Conservation (phyloP, 2,329 filamentous ascomycete species). For the Colletotrichum gigasporum region DNA sequence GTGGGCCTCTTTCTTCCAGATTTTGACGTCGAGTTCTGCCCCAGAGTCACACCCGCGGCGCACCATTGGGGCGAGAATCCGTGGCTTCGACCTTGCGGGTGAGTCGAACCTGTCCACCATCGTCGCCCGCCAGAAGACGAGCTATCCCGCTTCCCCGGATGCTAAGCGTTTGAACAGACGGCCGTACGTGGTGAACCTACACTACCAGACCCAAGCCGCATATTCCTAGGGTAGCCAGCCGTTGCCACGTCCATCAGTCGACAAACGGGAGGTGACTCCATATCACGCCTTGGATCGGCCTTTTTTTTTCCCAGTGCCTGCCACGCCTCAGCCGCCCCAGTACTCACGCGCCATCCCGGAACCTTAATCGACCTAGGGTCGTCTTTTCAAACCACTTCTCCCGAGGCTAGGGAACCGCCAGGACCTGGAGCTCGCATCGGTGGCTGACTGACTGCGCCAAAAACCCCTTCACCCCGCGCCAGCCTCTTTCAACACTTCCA, state of each 20-base stretch:
- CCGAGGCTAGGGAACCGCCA: conserved; percentile 26
- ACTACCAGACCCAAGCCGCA: not conserved
- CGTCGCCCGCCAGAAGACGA: conserved; percentile 2
- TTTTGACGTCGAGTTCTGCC: conserved; percentile 15
- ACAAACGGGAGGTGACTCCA: conserved; percentile 6
- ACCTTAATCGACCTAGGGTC: conserved; percentile 23
- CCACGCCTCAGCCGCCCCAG: conserved; percentile 26
- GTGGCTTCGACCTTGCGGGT: conserved; percentile 11
- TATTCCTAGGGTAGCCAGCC: conserved; percentile 14
- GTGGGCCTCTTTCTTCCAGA: conserved; percentile 25
- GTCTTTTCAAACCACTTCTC: conserved; percentile 23
- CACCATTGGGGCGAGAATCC: not conserved
- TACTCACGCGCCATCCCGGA: conserved; percentile 29
- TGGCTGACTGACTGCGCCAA: conserved; percentile 14
- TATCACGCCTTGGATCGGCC: conserved; percentile 18
- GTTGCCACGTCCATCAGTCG: conserved; percentile 23
- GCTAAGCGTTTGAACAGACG: conserved; percentile 22
- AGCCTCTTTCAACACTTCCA: conserved; percentile 20
- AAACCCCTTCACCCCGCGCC: conserved; percentile 25
- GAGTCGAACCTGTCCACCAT: conserved; percentile 11
- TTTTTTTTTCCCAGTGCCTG: conserved; percentile 10
- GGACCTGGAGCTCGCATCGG: conserved; percentile 1
- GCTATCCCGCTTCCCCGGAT: not conserved
- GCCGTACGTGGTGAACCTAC: not conserved
- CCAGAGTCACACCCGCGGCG: conserved; percentile 3